phyloP scores from a whole-genome alignment of 768 basidiomycete species.

The Trametes cingulata region DNA sequence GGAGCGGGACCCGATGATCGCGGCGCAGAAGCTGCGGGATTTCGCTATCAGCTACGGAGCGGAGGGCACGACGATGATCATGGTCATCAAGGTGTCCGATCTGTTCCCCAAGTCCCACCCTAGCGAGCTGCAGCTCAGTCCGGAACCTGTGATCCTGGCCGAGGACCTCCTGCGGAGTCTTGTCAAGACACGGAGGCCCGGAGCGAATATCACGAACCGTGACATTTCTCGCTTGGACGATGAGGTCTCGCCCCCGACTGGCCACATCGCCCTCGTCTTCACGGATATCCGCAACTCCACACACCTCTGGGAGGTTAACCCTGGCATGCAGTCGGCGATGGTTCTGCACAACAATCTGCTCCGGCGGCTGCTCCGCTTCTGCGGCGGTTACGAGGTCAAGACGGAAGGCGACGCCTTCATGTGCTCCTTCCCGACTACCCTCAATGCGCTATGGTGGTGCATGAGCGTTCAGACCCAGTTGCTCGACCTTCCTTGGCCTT shows the following conservation, averaged over 20 bases:
- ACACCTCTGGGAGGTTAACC: slow-evolving; percentile 92
- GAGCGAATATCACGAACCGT: slow-evolving; percentile 52
- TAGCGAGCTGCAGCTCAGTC: slow-evolving; percentile 48
- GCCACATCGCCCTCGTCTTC: slow-evolving; percentile 91
- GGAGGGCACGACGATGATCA: slow-evolving; percentile 93
- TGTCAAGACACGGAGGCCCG: slow-evolving; percentile 34
- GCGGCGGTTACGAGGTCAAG: slow-evolving; percentile 98
- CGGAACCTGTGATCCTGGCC: slow-evolving; percentile 46
- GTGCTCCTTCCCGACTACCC: slow-evolving; percentile 91
- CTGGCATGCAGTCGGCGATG: slow-evolving; percentile 94
- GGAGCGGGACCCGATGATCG: slow-evolving; percentile 80
- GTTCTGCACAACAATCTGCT: slow-evolving; percentile 85
- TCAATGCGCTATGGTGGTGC: slow-evolving; percentile 89
- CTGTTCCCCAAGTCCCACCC: slow-evolving; percentile 52
- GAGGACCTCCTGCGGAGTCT: slow-evolving; percentile 34
- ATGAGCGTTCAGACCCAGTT: slow-evolving; percentile 83
- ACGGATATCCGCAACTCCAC: slow-evolving; percentile 99
- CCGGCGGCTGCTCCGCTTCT: slow-evolving; percentile 80
- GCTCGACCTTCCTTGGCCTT: slow-evolving; percentile 83
- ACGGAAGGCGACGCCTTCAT: slow-evolving; percentile 99
- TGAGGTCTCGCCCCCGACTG: slow-evolving; percentile 83
- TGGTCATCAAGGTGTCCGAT: slow-evolving; percentile 87
- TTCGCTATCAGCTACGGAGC: slow-evolving; percentile 97
- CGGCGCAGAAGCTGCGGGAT: slow-evolving; percentile 95
- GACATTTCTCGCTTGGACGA: slow-evolving; percentile 63